Evolutionary conservation across 257 asterid species (phyloP), one percentile per base, ranked within the genome.

Genomic region (Penstemon eatonii): DNA sequence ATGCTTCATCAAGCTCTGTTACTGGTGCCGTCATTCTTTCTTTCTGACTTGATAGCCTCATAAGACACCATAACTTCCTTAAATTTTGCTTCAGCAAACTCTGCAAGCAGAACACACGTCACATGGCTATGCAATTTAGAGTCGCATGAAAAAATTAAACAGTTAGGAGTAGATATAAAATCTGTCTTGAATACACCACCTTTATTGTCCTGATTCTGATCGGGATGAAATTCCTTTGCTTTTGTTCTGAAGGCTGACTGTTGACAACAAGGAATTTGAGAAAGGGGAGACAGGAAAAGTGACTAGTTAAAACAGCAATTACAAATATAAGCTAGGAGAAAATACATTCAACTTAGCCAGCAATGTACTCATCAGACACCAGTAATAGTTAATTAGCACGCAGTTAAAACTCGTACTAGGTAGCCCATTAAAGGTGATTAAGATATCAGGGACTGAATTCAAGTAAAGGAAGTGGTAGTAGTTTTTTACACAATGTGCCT

Each of bases 161-260:
- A 15, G 71, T 70, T 55, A 3, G n/a, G 33, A 33, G n/a, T 63
- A 11, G 42, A 66, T 54, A 52, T 39, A 52, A 12, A 36, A 42
- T 60, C 54, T 37, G 60, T 41, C 50, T 38, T 7, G 43, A 58
- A 42, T 38, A 40, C 73, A 36, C 73, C 52, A 89, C 95, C 95
- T 86, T 90, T 88, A 49, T 90, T 88, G 15, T 78, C 85, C 83
- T 83, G 95, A 73, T 92, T 88, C 91, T 90, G 97, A 76, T 90
- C 98, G 6, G 97, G 97, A 78, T 89, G 97, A 69, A 90, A 92
- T 79, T 87, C 80, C 86, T 69, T 86, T 19, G 98, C 98, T 81
- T 88, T 90, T 15, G 85, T 74, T 83, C 97, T 81, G 78, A 92
- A 92, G 69, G 98, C 98, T 15, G 89, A 80, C 98, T 89, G 92